These are phyloP conservation scores for Solanum sejunctum DNA, from an alignment of 257 asterid genomes.

Conservation along the genomic window DNA sequence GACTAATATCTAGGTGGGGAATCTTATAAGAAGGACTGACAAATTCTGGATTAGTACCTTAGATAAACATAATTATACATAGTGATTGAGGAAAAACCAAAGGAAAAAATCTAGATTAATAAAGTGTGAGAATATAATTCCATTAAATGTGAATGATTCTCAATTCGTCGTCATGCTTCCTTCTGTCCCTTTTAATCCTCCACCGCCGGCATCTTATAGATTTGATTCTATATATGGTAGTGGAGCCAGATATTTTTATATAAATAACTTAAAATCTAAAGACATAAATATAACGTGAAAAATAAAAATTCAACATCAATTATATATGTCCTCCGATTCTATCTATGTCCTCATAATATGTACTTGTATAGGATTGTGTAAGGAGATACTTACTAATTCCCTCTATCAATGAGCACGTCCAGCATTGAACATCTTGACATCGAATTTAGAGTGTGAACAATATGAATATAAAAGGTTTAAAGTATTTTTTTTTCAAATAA, in stretches of 20 bases:
- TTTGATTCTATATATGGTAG: background rate
- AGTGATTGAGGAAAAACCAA: background rate
- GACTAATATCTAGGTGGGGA: background rate
- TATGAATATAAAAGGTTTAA: too few species aligned
- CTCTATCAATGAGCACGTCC: background rate
- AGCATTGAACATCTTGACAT: too few species aligned
- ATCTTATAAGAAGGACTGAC: background rate
- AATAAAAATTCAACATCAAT: background rate
- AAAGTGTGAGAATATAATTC: slow-evolving; percentile 2
- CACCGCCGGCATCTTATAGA: background rate
- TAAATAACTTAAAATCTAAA: background rate
- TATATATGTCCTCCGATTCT: too few species aligned
- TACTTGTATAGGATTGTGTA: background rate
- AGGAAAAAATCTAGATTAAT: background rate
- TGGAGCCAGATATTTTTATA: background rate
- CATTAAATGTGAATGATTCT: slow-evolving; percentile 27
- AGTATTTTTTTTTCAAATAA: too few species aligned
- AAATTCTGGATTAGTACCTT: background rate
- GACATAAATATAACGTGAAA: background rate
- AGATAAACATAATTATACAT: background rate
- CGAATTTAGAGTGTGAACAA: too few species aligned
- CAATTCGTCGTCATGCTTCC: slow-evolving; percentile 21
- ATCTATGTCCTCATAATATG: background rate
- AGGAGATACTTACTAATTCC: background rate
- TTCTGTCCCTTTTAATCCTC: background rate